Evolutionary conservation across 176 grass and related monocot species (phyloP), one percentile per base, ranked within the genome.

Genomic region (Tillandsia fasciculata): DNA sequence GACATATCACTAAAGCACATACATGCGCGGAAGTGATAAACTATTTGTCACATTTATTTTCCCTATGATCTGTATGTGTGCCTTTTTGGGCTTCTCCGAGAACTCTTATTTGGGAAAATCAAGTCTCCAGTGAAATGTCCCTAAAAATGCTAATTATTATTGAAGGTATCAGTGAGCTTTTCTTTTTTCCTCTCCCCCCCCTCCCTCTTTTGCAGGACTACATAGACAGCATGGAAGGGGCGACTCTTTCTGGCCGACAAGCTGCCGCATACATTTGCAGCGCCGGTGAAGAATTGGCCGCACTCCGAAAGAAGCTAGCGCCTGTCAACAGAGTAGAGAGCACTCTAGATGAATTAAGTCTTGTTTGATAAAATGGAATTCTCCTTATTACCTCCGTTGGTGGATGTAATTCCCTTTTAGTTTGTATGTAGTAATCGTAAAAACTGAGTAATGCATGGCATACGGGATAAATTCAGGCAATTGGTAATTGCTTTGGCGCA

Each of bases 191-290:
- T 33, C 6, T 33, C 0, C 6, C 6, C 3, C 0, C 3, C 3
- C 11, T n/a, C n/a, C 20, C 26, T 15, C 80, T 76, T 49, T 23
- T 79, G n/a, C 71, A 97, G 93, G 93, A 97, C 73, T 97, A 97
- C 48, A 97, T 97, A 29, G 93, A 97, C 84, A 97, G 93, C 74
- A 97, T 97, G 93, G 93, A 97, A 86, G 93, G 93, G 22, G 93
- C 93, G 27, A 97, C 93, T 70, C 89, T 97, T 26, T 97, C 93
- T 11, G 93, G 93, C 15, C 76, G 93, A 76, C 84, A 81, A 77
- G 85, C 93, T 0, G 79, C 89, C 0, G 88, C 86, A n/a, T 97
- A 92, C 70, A 87, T 97, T 64, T 97, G 93, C 1, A 53, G 65
- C 6, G 73, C 86, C 1, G 93, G 93, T 0, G 89, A 92, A 85